Conservation (phyloP, 1,284 basidiomycete genomes). For the Ceratobasidium sp. region DNA sequence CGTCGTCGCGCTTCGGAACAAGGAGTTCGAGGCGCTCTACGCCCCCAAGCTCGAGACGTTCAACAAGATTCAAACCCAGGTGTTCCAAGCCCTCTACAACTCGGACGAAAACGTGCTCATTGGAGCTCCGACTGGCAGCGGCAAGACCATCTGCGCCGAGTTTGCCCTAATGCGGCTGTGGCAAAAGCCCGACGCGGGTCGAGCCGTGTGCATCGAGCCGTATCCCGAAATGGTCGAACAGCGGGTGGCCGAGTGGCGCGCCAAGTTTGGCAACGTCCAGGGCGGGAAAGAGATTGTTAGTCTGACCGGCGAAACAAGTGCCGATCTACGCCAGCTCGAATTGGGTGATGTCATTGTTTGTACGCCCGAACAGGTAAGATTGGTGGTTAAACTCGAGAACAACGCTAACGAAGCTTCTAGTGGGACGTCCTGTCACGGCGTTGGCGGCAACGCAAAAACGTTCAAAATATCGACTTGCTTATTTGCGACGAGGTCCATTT, state of each 20-base stretch:
- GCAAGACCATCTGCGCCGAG: constrained; percentile 97
- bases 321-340: constrained; percentile 89
- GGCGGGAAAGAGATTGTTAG: constrained; percentile 93
- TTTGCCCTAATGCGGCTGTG: constrained; percentile 92
- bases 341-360: constrained; percentile 92
- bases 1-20: constrained; percentile 88
- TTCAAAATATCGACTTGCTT: constrained; percentile 89
- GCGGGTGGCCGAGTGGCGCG: constrained; percentile 86
- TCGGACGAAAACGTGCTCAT: constrained; percentile 96
- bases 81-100: constrained; percentile 96
- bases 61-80: constrained; percentile 99
- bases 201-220: constrained; percentile 97
- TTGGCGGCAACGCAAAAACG: constrained; percentile 97
- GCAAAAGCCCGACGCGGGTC: constrained; percentile 80
- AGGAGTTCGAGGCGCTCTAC: constrained; percentile 88
- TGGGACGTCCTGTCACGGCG: constrained; percentile 97
- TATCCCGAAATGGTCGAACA: constrained; percentile 97
- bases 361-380: constrained; percentile 79
- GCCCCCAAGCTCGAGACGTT: constrained; percentile 78
- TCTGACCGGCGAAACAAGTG: constrained; percentile 93
- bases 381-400: background rate
- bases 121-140: constrained; percentile 94
- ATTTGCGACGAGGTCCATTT: constrained; percentile 97
- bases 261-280: constrained; percentile 81
- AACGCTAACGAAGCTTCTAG: constrained; percentile 51